A percentile compares a stretch with the other conserved stretches of the same genome.
Conservation (phyloP, 2,329 filamentous ascomycete genomes). For the Septoria linicola region DNA sequence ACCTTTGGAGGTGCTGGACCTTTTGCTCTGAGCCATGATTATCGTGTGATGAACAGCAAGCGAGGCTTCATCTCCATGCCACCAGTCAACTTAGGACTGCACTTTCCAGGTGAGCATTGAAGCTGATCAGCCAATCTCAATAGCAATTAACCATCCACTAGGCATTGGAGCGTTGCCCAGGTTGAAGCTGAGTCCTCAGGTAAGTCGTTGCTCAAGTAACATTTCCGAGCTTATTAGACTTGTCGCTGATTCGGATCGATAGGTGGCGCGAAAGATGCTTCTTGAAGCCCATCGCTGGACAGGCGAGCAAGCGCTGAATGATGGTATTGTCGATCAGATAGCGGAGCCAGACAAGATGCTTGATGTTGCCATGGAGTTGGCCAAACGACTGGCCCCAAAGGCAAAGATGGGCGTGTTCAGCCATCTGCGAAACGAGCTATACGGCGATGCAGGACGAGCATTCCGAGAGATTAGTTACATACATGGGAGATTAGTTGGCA, state of each 20-base stretch:
- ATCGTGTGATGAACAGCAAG: constrained; percentile 50
- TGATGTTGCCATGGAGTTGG: constrained; percentile 46
- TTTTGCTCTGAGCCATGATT: constrained; percentile 50
- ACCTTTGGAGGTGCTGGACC: constrained; percentile 52
- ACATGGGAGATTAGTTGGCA: constrained; percentile 47
- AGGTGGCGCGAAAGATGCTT: constrained; percentile 56
- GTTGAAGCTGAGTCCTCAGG: constrained; percentile 48
- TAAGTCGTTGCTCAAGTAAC: no score
- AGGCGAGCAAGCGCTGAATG: constrained; percentile 50
- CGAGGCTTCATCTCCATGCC: constrained; percentile 53
- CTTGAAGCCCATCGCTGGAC: constrained; percentile 58
- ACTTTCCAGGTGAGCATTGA: constrained; percentile 53
- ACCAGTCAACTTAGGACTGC: constrained; percentile 55
- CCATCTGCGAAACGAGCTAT: constrained; percentile 53
- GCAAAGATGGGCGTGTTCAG: constrained; percentile 53
- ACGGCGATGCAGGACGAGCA: constrained; percentile 53
- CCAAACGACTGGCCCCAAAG: constrained; percentile 44
- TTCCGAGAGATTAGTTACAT: constrained; percentile 56
- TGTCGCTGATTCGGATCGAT: no score
- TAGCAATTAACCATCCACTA: no score
- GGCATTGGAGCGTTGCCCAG: no score
- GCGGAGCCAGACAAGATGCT: constrained; percentile 52
- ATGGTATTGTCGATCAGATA: constrained; percentile 56
- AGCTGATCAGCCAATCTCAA: not conserved
- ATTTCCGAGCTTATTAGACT: no score